These are phyloP conservation scores for Bryoglossum gracile DNA, from an alignment of 495 filamentous ascomycete genomes.

Conservation along the genomic window DNA sequence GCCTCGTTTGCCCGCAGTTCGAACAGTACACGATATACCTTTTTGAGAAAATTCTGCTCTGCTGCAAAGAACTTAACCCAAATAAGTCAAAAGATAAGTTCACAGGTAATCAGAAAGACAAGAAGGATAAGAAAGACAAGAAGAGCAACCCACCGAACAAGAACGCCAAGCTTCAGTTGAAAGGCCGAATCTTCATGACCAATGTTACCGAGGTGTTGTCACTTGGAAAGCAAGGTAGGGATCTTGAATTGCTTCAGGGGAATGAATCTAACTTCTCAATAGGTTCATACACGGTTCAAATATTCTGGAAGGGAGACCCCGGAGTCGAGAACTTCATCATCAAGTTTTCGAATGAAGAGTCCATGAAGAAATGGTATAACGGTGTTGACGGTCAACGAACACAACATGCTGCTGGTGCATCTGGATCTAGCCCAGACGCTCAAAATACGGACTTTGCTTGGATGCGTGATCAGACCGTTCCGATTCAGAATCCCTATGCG, in stretches of 20 bases:
- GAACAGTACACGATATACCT: slow-evolving; percentile 92
- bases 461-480: slow-evolving; percentile 54
- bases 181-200: slow-evolving; percentile 98
- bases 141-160: slow-evolving; percentile 68
- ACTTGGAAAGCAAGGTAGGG: slow-evolving; percentile 70
- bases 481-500: slow-evolving; percentile 70
- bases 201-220: slow-evolving; percentile 93
- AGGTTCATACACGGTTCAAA: slow-evolving; percentile 92
- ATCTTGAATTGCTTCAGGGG: not conserved
- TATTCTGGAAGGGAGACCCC: slow-evolving; percentile 97
- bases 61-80: slow-evolving; percentile 90
- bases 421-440: slow-evolving; percentile 29
- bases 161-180: slow-evolving; percentile 73
- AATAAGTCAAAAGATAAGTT: slow-evolving; percentile 69
- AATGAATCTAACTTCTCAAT: slow-evolving; percentile 22
- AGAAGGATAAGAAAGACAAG: slow-evolving; percentile 62
- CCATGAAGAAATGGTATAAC: slow-evolving; percentile 82
- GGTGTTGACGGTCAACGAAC: slow-evolving; percentile 54
- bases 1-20: slow-evolving; percentile 17
- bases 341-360: slow-evolving; percentile 80
- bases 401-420: slow-evolving; percentile 27
- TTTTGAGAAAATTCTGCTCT: slow-evolving; percentile 90
- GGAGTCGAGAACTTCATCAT: slow-evolving; percentile 96
- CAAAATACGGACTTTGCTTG: slow-evolving; percentile 62
- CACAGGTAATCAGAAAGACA: slow-evolving; percentile 58